phyloP scores from a whole-genome alignment of 306 rosid species.

The Trichosanthes truncata region DNA sequence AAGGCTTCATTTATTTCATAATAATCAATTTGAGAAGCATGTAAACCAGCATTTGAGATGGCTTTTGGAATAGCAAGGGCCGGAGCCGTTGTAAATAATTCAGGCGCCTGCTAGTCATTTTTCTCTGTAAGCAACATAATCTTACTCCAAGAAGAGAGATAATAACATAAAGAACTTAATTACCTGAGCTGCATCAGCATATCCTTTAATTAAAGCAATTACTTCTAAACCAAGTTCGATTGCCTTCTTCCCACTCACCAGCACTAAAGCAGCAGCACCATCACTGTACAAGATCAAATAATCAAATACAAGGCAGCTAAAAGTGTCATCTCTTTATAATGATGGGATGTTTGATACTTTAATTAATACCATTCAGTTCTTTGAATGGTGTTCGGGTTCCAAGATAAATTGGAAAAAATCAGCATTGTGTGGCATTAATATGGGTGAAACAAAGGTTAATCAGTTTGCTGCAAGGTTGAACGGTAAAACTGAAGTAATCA shows the following conservation, averaged over 20 bases:
- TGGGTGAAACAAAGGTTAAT: too few species aligned
- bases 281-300: conserved; percentile 44
- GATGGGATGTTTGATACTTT: too few species aligned
- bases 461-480: too few species aligned
- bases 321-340: not conserved
- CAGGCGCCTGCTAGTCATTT: conserved; percentile 62
- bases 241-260: conserved; percentile 84
- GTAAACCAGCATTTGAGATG: conserved; percentile 70
- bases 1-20: conserved; percentile 96
- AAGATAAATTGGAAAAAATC: too few species aligned
- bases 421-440: too few species aligned
- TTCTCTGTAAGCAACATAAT: conserved; percentile 11
- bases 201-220: conserved; percentile 83
- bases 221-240: conserved; percentile 69
- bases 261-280: conserved; percentile 91
- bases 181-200: conserved; percentile 93
- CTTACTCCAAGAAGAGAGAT: conserved; percentile 19
- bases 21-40: conserved; percentile 75
- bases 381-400: too few species aligned
- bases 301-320: not conserved
- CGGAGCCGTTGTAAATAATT: conserved; percentile 80
- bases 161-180: not conserved
- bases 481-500: too few species aligned
- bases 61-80: conserved; percentile 85
- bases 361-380: too few species aligned